These are phyloP conservation scores for Syzygium oleosum DNA, from an alignment of 345 rosid species.

Conservation along the genomic window DNA sequence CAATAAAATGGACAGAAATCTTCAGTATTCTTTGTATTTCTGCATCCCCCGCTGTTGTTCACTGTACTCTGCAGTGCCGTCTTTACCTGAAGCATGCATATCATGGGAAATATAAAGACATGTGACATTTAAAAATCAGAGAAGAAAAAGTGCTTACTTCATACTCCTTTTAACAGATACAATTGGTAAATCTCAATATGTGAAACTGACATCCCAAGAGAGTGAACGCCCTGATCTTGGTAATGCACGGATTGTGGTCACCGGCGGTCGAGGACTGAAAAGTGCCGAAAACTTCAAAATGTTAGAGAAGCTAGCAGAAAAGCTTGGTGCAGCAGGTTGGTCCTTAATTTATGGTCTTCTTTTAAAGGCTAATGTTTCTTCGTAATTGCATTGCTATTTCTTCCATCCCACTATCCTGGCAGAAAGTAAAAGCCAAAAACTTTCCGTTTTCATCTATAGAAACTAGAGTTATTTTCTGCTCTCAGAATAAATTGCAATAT, in stretches of 20 bases:
- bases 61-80: background rate
- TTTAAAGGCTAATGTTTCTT: background rate
- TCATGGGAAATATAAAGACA: background rate
- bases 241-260: conserved; percentile 77
- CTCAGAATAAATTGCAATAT: background rate
- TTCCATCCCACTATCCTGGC: background rate
- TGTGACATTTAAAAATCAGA: background rate
- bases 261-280: conserved; percentile 90
- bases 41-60: background rate
- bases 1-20: background rate
- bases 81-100: background rate
- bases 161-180: conserved; percentile 33
- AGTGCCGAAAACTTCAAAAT: conserved; percentile 89
- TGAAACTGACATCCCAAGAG: conserved; percentile 62
- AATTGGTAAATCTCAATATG: conserved; percentile 55
- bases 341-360: background rate
- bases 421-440: background rate
- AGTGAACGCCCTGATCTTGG: conserved; percentile 96
- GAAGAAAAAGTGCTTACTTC: background rate
- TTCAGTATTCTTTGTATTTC: background rate
- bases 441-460: background rate
- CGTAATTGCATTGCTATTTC: background rate
- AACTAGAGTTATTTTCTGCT: background rate
- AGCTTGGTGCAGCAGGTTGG: conserved; percentile 94
- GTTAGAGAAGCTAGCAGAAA: conserved; percentile 93